These are phyloP conservation scores for Gynochthodes officinalis DNA, from an alignment of 257 asterid genomes.

Conservation along the genomic window DNA sequence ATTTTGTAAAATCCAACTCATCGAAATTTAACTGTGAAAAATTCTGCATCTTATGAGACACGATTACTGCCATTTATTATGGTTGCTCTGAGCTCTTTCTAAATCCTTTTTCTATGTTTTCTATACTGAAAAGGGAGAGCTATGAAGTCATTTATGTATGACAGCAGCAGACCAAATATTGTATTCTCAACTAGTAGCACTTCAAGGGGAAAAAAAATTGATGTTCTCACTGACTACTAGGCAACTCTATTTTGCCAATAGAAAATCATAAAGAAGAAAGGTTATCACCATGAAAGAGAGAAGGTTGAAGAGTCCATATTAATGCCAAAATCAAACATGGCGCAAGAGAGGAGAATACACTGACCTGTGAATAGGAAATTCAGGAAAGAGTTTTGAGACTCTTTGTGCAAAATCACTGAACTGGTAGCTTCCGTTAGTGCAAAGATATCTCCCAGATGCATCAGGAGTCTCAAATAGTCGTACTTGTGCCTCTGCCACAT, in stretches of 20 bases:
- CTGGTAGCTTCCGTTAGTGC: constrained; percentile 85
- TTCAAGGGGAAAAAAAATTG: background rate
- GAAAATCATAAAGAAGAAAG: background rate
- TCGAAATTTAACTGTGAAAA: constrained; percentile 1
- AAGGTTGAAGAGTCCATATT: background rate
- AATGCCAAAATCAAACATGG: background rate
- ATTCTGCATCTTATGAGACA: constrained; percentile 5
- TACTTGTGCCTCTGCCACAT: constrained; percentile 75
- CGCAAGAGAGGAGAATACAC: constrained; percentile 2
- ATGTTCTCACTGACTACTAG: background rate
- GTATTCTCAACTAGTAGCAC: background rate
- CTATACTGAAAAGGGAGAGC: too few species aligned
- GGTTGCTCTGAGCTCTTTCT: background rate
- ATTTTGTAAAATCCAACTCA: background rate
- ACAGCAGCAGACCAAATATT: too few species aligned
- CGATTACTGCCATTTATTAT: constrained; percentile 3
- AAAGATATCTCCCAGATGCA: constrained; percentile 81
- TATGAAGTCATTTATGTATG: too few species aligned
- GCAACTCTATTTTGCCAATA: background rate
- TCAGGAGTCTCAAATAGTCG: constrained; percentile 53
- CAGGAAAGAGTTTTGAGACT: constrained; percentile 57
- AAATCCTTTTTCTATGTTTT: background rate
- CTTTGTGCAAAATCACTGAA: constrained; percentile 73
- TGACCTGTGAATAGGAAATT: constrained; percentile 75
- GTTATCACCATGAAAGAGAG: background rate